A percentile compares a stretch with the other conserved stretches of the same genome.
Evolutionary conservation across 1,139 yeast genomes (phyloP).

Genomic region (Diutina siamensis): DNA sequence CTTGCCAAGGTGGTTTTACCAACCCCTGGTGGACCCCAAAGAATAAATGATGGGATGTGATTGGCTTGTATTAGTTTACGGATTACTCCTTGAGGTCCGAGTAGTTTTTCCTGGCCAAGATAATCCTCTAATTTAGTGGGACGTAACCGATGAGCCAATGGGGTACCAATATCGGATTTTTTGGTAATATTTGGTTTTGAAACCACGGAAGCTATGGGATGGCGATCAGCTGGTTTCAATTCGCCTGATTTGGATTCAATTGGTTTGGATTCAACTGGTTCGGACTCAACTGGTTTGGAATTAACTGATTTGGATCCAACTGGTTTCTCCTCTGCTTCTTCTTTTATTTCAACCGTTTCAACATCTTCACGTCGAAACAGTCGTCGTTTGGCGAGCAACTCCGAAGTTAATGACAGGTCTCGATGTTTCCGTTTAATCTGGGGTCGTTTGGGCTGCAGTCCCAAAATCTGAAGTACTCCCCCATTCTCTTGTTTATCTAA

Average conservation of each 20-base stretch:
- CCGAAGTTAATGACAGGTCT: not conserved
- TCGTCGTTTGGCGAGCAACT: not conserved
- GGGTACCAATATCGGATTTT: conserved; percentile 26
- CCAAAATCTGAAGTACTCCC: not conserved
- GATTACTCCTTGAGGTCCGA: conserved; percentile 64
- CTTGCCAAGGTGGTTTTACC: conserved; percentile 80
- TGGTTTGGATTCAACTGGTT: too few species aligned
- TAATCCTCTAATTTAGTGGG: conserved; percentile 69
- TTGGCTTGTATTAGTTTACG: conserved; percentile 55
- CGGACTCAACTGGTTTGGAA: too few species aligned
- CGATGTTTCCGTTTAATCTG: not conserved
- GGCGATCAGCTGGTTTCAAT: not conserved
- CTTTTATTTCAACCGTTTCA: not conserved
- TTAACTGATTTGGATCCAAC: too few species aligned
- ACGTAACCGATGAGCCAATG: conserved; percentile 77
- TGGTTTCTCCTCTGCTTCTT: not conserved
- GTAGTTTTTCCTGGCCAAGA: conserved; percentile 75
- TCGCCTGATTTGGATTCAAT: not conserved
- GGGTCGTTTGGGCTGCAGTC: not conserved
- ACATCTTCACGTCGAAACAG: not conserved
- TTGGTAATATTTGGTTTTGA: not conserved
- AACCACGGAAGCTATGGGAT: not conserved
- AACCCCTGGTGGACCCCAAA: conserved; percentile 96
- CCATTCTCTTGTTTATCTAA: conserved; percentile 1
- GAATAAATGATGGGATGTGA: conserved; percentile 67